Evolutionary conservation across 1,284 basidiomycete genomes (phyloP).

Genomic region (Naganishia albida): DNA sequence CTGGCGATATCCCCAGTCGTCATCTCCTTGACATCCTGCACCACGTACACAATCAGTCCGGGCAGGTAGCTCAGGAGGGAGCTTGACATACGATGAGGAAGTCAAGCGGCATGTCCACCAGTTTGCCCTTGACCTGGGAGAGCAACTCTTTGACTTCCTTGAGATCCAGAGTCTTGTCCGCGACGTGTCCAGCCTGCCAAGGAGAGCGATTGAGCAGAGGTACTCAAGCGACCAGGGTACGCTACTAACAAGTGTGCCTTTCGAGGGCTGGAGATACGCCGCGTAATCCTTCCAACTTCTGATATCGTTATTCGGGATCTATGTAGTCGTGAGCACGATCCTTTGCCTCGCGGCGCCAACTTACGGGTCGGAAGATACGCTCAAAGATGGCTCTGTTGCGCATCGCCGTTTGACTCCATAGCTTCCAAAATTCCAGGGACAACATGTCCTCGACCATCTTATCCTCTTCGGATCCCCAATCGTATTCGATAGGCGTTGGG

Average conservation of each 20-base stretch:
- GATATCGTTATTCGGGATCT: slow-evolving; percentile 76
- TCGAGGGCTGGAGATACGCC: slow-evolving; percentile 56
- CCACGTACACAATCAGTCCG: neutral
- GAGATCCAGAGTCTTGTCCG: slow-evolving; percentile 63
- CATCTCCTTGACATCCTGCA: slow-evolving; percentile 35
- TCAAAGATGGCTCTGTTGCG: slow-evolving; percentile 74
- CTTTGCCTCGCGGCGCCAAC: neutral
- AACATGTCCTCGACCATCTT: slow-evolving; percentile 76
- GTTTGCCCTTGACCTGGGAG: slow-evolving; percentile 60
- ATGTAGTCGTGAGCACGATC: neutral
- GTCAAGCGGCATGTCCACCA: slow-evolving; percentile 57
- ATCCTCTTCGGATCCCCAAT: slow-evolving; percentile 65
- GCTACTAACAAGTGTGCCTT: slow-evolving; percentile 39
- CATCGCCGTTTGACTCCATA: slow-evolving; percentile 73
- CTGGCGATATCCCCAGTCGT: slow-evolving; percentile 32
- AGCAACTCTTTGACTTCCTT: slow-evolving; percentile 72
- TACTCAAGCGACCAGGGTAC: slow-evolving; percentile 30
- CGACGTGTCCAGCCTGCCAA: slow-evolving; percentile 81
- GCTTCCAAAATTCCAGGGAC: slow-evolving; percentile 60
- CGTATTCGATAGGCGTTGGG: slow-evolving; percentile 68
- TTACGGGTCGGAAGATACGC: slow-evolving; percentile 46
- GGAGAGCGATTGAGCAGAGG: slow-evolving; percentile 53
- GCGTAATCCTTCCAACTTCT: slow-evolving; percentile 75
- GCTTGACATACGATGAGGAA: slow-evolving; percentile 49
- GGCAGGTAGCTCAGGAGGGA: too few relatives aligned